phyloP scores from a whole-genome alignment of 164 flowering plant species.

The Umbellularia californica region DNA sequence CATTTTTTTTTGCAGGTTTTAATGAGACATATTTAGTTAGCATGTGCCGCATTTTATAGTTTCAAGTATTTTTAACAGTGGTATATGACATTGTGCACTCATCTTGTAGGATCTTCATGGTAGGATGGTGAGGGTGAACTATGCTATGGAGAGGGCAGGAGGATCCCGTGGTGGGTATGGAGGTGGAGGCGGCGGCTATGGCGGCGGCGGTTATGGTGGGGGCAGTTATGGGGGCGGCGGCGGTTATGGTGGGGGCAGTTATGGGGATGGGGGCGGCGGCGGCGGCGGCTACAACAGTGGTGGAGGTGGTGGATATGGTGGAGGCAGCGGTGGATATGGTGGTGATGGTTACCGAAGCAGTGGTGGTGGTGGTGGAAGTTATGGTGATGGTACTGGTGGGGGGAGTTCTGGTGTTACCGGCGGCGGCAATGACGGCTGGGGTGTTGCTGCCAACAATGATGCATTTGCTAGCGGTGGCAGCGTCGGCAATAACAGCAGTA shows the following conservation, averaged over 20 bases:
- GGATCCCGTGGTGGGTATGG: slow-evolving; percentile 13
- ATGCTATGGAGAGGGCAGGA: slow-evolving; percentile 58
- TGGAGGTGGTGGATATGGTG: slow-evolving; percentile 1
- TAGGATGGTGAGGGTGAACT: slow-evolving; percentile 61
- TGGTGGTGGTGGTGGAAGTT: slow-evolving; percentile 2
- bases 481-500: background rate
- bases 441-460: slow-evolving; percentile 8
- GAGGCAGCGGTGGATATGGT: background rate
- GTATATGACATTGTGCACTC: background rate
- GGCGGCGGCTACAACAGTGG: background rate
- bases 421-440: slow-evolving; percentile 5
- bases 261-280: background rate
- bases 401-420: background rate
- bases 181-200: slow-evolving; percentile 17
- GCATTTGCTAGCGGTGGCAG: slow-evolving; percentile 9
- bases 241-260: background rate
- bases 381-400: slow-evolving; percentile 10
- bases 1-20: too few relatives aligned
- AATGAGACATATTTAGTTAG: too few relatives aligned
- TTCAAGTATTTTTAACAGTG: background rate
- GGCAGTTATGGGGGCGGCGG: slow-evolving; percentile 1
- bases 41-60: too few relatives aligned
- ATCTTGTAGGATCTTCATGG: slow-evolving; percentile 69
- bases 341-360: background rate
- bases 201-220: slow-evolving; percentile 2